Conservation (phyloP, 2,329 filamentous ascomycete genomes). For the Diaporthe sp. region DNA sequence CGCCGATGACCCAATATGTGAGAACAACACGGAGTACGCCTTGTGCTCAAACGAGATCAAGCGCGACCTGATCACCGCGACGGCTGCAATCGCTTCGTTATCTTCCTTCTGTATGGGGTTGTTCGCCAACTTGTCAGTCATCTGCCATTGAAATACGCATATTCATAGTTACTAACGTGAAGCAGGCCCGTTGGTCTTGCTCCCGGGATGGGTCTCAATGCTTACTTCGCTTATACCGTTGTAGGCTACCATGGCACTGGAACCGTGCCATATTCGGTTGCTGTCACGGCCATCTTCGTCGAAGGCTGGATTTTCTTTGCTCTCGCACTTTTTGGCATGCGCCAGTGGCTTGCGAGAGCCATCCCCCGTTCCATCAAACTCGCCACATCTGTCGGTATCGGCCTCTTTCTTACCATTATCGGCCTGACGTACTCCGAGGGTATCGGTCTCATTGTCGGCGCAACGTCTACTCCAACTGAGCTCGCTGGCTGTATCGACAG, state of each 20-base stretch:
- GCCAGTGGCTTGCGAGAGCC: conserved; percentile 87
- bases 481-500: conserved; percentile 75
- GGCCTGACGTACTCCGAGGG: conserved; percentile 84
- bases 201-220: conserved; percentile 85
- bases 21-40: conserved; percentile 66
- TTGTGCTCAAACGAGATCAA: conserved; percentile 74
- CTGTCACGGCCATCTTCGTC: conserved; percentile 87
- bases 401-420: conserved; percentile 82
- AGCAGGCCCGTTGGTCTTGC: conserved; percentile 72
- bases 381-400: conserved; percentile 86
- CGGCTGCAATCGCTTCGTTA: conserved; percentile 83
- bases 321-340: conserved; percentile 81
- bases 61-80: conserved; percentile 85
- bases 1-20: conserved; percentile 63
- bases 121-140: conserved; percentile 76
- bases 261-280: conserved; percentile 77
- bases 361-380: conserved; percentile 89
- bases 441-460: conserved; percentile 81
- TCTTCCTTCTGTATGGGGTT: conserved; percentile 87
- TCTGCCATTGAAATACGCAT: neutral
- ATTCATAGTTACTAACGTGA: neutral
- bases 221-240: conserved; percentile 86
- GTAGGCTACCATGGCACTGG: conserved; percentile 83
- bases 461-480: conserved; percentile 74
- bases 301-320: conserved; percentile 88